phyloP scores from a whole-genome alignment of 495 filamentous ascomycete species.

The Massariosphaeria phaeospora region DNA sequence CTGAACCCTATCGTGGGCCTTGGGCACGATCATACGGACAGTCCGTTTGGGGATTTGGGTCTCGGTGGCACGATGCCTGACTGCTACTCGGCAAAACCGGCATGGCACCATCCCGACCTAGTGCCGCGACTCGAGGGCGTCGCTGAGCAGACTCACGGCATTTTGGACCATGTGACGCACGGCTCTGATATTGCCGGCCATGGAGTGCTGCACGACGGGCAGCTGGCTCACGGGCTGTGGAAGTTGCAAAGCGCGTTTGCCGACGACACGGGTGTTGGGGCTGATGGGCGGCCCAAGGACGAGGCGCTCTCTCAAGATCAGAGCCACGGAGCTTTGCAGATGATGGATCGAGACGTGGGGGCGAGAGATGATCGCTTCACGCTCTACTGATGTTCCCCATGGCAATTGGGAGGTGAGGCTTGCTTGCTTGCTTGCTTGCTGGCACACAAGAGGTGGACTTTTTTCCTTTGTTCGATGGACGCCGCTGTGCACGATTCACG shows the following conservation, averaged over 20 bases:
- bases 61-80: not conserved
- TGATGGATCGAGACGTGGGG: too few relatives aligned
- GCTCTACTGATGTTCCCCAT: too few relatives aligned
- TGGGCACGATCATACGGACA: not conserved
- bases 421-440: too few relatives aligned
- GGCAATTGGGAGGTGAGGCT: too few relatives aligned
- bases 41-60: not conserved
- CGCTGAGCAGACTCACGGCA: conserved; percentile 4
- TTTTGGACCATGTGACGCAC: not conserved
- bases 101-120: conserved; percentile 4
- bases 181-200: conserved; percentile 3
- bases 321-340: too few relatives aligned
- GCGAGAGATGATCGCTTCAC: too few relatives aligned
- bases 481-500: too few relatives aligned
- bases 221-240: conserved; percentile 9
- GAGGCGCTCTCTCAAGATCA: too few relatives aligned
- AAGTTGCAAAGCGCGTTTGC: conserved; percentile 26
- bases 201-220: conserved; percentile 9
- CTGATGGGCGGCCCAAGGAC: not conserved
- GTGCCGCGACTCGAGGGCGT: conserved; percentile 16
- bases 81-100: conserved; percentile 15
- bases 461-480: too few relatives aligned
- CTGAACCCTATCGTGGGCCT: not conserved
- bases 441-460: too few relatives aligned
- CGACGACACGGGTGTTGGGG: conserved; percentile 16